These are phyloP conservation scores for Paraleonurus japonicus DNA, from an alignment of 257 asterid species.

Conservation along the genomic window DNA sequence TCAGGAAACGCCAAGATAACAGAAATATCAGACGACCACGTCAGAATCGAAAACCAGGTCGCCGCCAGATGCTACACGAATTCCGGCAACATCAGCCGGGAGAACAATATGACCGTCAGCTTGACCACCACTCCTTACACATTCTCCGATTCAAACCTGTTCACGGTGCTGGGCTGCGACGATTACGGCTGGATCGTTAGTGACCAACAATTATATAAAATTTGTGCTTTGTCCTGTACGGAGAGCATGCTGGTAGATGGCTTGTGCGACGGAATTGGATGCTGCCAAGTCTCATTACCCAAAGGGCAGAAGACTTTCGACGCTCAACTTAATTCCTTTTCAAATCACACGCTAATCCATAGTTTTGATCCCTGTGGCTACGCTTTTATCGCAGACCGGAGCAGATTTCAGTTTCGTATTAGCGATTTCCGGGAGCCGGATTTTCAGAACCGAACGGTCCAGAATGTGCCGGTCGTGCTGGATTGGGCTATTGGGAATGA, in stretches of 20 bases:
- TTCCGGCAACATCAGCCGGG: slow-evolving; percentile 11
- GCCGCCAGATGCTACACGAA: slow-evolving; percentile 24
- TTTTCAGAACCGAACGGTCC: background rate
- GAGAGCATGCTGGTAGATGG: background rate
- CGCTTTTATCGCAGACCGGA: slow-evolving; percentile 23
- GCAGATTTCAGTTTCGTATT: background rate
- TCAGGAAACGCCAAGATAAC: slow-evolving; percentile 18
- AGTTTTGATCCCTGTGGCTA: slow-evolving; percentile 23
- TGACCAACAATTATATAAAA: slow-evolving; percentile 6
- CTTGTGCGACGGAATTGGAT: slow-evolving; percentile 26
- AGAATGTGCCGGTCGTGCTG: slow-evolving; percentile 23
- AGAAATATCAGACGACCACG: slow-evolving; percentile 10
- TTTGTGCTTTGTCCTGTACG: slow-evolving; percentile 19
- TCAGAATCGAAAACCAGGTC: slow-evolving; percentile 21
- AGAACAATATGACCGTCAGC: background rate
- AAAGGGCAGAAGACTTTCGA: slow-evolving; percentile 10
- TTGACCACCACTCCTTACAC: slow-evolving; percentile 19
- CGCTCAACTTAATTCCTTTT: background rate
- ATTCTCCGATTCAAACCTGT: slow-evolving; percentile 37
- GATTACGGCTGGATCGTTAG: background rate
- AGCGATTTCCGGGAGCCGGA: background rate
- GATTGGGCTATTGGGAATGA: slow-evolving; percentile 32
- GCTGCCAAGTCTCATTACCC: slow-evolving; percentile 25
- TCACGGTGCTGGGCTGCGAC: slow-evolving; percentile 39
- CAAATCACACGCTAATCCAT: background rate